Base-by-base conservation (phyloP, 1,284 basidiomycete species). In the Boletellus deceptivus region DNA sequence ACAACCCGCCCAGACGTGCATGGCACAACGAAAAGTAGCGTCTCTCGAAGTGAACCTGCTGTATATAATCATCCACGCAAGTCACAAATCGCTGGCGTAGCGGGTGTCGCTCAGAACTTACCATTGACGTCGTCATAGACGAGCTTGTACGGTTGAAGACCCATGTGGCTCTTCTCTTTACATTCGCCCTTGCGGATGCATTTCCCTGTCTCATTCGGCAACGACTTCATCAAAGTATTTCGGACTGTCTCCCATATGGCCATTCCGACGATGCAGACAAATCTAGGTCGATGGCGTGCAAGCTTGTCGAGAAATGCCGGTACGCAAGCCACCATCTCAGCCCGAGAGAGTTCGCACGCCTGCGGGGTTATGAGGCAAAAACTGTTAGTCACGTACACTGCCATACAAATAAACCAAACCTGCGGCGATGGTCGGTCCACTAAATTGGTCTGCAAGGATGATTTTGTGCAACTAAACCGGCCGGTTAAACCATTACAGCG, bases 1-100 rank as follows among this genome's bases (percentile, higher is more conserved):
- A 79, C 76, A 1, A 87, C 86, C 14, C 81, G 72, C 0, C 80
- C 86, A 0, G 86, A 89, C 0, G 84, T 86, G 55, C 82, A 84
- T 0, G 84, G 82, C 22, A 83, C 73, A 1, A 81, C 79, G 56
- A 79, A 89, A 61, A 89, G 78, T 0, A 87, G 54, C 0, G 86
- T 87, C 61, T 86, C 83, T 47, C 43, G 45, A 24, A 52, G 46
- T 1, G 50, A 41, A 4, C 18, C 44, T 16, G 5, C 42, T 55
- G 14, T 11, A 7, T 20, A 25, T 46, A 11, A 18, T 20, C 20
- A 43, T 24, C 6, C 1, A 25, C 27, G 29, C 10, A 13, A 31
- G 29, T 31, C 16, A 4, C 6, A 35, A 13, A 16, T 22, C 25
- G 2, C 33, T 2, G 7, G 18, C 4, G 4, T n/a, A 31, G 43